Percentiles rank a stretch among this genome's conserved stretches.
These are phyloP conservation scores for Fusarium staphyleae DNA, from an alignment of 2,329 filamentous ascomycete species.

Conservation along the genomic window DNA sequence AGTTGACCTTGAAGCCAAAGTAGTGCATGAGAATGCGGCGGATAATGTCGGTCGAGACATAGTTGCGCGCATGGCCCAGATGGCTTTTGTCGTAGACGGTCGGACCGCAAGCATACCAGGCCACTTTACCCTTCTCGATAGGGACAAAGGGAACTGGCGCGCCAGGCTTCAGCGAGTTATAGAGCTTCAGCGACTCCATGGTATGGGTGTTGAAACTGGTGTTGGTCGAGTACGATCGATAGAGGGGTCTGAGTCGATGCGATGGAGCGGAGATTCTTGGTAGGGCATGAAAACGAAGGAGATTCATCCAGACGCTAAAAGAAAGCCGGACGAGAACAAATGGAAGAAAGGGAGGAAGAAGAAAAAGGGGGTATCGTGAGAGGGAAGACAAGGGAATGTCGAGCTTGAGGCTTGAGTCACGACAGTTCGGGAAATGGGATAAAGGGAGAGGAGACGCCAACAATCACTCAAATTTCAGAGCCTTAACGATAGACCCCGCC, in stretches of 20 bases:
- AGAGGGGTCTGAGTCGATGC: slow-evolving; percentile 32
- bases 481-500: no score
- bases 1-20: slow-evolving; percentile 82
- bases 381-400: slow-evolving; percentile 26
- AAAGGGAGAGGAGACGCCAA: slow-evolving; percentile 34
- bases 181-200: slow-evolving; percentile 72
- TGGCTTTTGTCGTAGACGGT: slow-evolving; percentile 86
- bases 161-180: slow-evolving; percentile 78
- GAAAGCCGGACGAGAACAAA: slow-evolving; percentile 13
- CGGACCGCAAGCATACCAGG: slow-evolving; percentile 90
- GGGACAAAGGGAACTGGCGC: slow-evolving; percentile 78
- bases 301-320: slow-evolving; percentile 47
- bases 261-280: slow-evolving; percentile 41
- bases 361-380: slow-evolving; percentile 25
- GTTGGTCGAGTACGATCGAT: slow-evolving; percentile 47
- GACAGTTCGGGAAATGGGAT: slow-evolving; percentile 10
- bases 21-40: slow-evolving; percentile 83
- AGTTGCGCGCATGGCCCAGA: slow-evolving; percentile 85
- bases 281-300: slow-evolving; percentile 44
- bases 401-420: slow-evolving; percentile 32
- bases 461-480: slow-evolving; percentile 25
- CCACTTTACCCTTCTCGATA: slow-evolving; percentile 73
- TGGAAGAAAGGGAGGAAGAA: slow-evolving; percentile 19
- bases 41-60: slow-evolving; percentile 89
- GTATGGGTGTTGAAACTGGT: slow-evolving; percentile 34